These are phyloP conservation scores for Tolypocladium ophioglossoides DNA, from an alignment of 2,329 filamentous ascomycete genomes.

Conservation along the genomic window DNA sequence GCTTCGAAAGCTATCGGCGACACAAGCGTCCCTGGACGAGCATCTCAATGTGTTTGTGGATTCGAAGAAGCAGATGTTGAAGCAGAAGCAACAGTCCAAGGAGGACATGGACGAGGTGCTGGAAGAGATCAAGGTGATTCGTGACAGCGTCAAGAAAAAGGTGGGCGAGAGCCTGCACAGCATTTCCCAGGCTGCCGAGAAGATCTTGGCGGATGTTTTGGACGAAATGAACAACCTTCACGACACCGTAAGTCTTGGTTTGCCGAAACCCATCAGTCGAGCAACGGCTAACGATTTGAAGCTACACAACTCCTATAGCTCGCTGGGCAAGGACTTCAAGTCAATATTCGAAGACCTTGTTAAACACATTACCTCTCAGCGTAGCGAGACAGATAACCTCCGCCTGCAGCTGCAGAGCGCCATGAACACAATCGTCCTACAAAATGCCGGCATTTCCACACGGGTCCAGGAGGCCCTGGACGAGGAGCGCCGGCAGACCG, in stretches of 20 bases:
- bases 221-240: conserved; percentile 80
- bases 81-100: conserved; percentile 58
- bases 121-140: conserved; percentile 82
- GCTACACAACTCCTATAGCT: conserved; percentile 75
- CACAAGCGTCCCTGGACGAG: conserved; percentile 59
- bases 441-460: conserved; percentile 55
- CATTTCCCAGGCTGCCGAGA: conserved; percentile 73
- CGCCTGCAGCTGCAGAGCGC: conserved; percentile 62
- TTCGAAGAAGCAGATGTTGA: conserved; percentile 57
- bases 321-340: conserved; percentile 79
- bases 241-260: conserved; percentile 37
- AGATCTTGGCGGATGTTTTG: conserved; percentile 82
- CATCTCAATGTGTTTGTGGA: conserved; percentile 58
- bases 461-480: conserved; percentile 60
- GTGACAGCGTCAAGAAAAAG: conserved; percentile 77
- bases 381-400: conserved; percentile 62
- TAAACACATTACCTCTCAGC: conserved; percentile 64
- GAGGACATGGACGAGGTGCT: conserved; percentile 86
- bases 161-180: conserved; percentile 78
- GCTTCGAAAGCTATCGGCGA: conserved; percentile 57
- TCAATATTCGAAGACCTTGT: conserved; percentile 72
- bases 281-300: conserved; percentile 20
- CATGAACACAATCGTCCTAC: conserved; percentile 54
- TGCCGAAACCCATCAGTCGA: background rate
- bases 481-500: conserved; percentile 64